Base-by-base conservation (phyloP, 345 rosid genomes). In the Eucalyptus erythrocorys region DNA sequence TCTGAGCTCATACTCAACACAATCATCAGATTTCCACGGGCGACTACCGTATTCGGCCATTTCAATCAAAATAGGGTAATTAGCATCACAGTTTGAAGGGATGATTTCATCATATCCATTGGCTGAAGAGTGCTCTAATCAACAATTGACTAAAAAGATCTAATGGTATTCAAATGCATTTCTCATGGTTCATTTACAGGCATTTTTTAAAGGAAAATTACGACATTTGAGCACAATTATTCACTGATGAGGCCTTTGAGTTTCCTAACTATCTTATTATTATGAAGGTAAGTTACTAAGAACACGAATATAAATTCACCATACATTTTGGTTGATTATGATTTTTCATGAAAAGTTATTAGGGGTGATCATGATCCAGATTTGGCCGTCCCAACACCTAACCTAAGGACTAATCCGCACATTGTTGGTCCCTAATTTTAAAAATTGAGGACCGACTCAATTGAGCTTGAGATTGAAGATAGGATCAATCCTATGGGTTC, bases 371-470 rank as follows among this genome's bases (percentile, higher is more conserved):
- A 51, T 51, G 2, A 19, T 51, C 0, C 5, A 1, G 10, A 19
- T 19, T 51, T 24, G 0, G 24, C 0, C 0, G 5, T 7, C 19
- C 5, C 26, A 51, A 51, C 57, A 51, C 24, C 2, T 43, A 43
- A 43, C 47, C 47, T 51, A 19, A 19, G 5, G 10, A 51, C 10
- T 0, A 51, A 51, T 1, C 4, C 0, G 10, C 10, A 51, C 57
- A 51, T 51, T 51, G 10, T 51, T 51, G 2, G 5, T 51, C 10
- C 10, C 1, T 51, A 51, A 51, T 51, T 51, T 51, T 51, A 19
- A 0, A 19, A 10, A 51, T 1, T 0, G 4, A 51, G 10, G 10
- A 51, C 10, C 0, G 4, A 19, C 1, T 0, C 5, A 51, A 51
- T 51, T 51, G 24, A 51, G 24, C 0, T 0, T 7, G 57, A 19